These are phyloP conservation scores for Cicer judaicum DNA, from an alignment of 306 rosid species.

Conservation along the genomic window DNA sequence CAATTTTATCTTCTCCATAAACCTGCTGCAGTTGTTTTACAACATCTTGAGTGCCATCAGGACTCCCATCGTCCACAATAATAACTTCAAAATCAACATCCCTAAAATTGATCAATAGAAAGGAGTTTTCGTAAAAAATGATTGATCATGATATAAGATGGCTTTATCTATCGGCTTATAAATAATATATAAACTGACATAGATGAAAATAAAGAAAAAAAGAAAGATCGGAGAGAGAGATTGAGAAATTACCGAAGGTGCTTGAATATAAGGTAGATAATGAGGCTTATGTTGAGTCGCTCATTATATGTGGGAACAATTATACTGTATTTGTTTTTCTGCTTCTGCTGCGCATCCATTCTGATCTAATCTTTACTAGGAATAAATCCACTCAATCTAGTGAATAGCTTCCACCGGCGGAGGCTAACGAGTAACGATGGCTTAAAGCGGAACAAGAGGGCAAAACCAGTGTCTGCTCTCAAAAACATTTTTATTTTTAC, in stretches of 20 bases:
- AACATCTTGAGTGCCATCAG: constrained; percentile 93
- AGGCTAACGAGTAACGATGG: not conserved
- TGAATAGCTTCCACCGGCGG: not conserved
- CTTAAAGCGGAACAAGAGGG: not conserved
- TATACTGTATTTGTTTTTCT: constrained; percentile 75
- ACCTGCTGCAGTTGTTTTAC: constrained; percentile 82
- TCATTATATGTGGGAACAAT: constrained; percentile 94
- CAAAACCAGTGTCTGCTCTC: not conserved
- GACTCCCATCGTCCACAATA: constrained; percentile 95
- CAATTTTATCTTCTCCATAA: constrained; percentile 89
- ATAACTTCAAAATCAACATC: constrained; percentile 86
- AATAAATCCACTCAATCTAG: constrained; percentile 24
- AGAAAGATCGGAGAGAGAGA: not conserved
- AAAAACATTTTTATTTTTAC: not conserved
- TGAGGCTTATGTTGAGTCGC: constrained; percentile 85
- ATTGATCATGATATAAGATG: constrained; percentile 10
- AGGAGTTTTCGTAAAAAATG: constrained; percentile 7
- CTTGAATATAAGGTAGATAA: constrained; percentile 90
- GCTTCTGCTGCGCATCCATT: constrained; percentile 57
- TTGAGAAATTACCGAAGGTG: constrained; percentile 57
- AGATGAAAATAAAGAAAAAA: not conserved
- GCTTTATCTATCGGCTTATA: not conserved
- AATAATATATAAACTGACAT: constrained; percentile 2
- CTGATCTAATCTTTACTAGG: constrained; percentile 14
- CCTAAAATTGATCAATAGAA: constrained; percentile 52